phyloP scores from a whole-genome alignment of 805 yeast species.

The Clavispora vitiphila region DNA sequence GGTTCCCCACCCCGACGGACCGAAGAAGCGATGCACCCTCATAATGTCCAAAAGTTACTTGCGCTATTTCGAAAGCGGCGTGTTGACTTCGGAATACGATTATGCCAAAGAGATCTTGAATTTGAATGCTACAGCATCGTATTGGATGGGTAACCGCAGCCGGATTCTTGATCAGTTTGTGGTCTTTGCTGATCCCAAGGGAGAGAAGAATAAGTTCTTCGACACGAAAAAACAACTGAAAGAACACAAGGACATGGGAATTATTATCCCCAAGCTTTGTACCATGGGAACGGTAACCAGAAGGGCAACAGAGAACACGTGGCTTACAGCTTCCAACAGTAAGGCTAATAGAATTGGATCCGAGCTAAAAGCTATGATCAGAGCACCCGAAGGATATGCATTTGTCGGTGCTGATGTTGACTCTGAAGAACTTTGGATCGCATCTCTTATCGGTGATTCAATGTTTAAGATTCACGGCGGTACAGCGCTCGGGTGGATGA shows the following conservation, averaged over 20 bases:
- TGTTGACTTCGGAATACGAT: slow-evolving; percentile 63
- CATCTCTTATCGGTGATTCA: slow-evolving; percentile 90
- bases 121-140: slow-evolving; percentile 76
- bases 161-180: slow-evolving; percentile 84
- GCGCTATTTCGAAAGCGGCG: slow-evolving; percentile 66
- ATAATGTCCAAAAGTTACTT: slow-evolving; percentile 75
- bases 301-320: slow-evolving; percentile 93
- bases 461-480: slow-evolving; percentile 88
- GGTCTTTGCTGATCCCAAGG: slow-evolving; percentile 41
- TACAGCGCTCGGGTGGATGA: slow-evolving; percentile 99
- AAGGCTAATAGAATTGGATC: slow-evolving; percentile 84
- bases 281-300: slow-evolving; percentile 97
- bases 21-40: slow-evolving; percentile 62
- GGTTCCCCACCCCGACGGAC: slow-evolving; percentile 88
- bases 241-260: slow-evolving; percentile 43
- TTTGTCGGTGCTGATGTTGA: slow-evolving; percentile 99
- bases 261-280: slow-evolving; percentile 77
- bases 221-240: slow-evolving; percentile 19
- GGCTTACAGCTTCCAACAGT: slow-evolving; percentile 97
- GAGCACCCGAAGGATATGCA: slow-evolving; percentile 83
- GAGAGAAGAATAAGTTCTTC: slow-evolving; percentile 21
- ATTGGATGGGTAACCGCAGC: slow-evolving; percentile 90
- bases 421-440: slow-evolving; percentile 97
- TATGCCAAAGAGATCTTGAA: slow-evolving; percentile 73
- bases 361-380: slow-evolving; percentile 80